phyloP scores from a whole-genome alignment of 73 alveolate genomes.

The Paramecium sonneborni region DNA sequence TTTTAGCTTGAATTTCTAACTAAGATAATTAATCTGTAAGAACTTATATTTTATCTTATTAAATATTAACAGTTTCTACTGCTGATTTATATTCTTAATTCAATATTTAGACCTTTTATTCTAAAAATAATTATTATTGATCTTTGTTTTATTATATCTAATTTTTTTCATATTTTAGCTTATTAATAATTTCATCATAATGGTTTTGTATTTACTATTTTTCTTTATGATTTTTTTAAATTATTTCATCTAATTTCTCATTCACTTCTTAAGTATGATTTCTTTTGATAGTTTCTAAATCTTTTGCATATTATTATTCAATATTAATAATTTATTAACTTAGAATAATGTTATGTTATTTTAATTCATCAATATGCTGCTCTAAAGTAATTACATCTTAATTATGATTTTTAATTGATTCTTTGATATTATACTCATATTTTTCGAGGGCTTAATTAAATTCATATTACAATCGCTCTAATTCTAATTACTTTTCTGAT shows the following conservation, averaged over 20 bases:
- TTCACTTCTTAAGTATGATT: not conserved
- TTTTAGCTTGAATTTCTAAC: not conserved
- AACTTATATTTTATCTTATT: not conserved
- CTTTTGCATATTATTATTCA: not conserved
- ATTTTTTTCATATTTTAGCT: not conserved
- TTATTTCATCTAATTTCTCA: not conserved
- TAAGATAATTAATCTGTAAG: not conserved
- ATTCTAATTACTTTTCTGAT: not conserved
- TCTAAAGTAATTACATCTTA: not conserved
- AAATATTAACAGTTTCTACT: not conserved
- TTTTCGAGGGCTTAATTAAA: constrained; percentile 7
- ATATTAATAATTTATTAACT: not conserved
- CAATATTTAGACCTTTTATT: not conserved
- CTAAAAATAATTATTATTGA: not conserved
- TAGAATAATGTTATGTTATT: not conserved
- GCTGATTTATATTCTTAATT: constrained; percentile 1
- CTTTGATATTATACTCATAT: constrained; percentile 25
- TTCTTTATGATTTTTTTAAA: not conserved
- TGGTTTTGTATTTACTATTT: not conserved
- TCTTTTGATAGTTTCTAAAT: not conserved
- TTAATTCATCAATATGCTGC: not conserved
- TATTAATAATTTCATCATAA: not conserved
- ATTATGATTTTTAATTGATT: not conserved
- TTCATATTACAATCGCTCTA: not conserved
- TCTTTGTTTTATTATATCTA: not conserved